Evolutionary conservation across 1,139 yeast species (phyloP).

Genomic region (Debaryomycetaceae sp.): DNA sequence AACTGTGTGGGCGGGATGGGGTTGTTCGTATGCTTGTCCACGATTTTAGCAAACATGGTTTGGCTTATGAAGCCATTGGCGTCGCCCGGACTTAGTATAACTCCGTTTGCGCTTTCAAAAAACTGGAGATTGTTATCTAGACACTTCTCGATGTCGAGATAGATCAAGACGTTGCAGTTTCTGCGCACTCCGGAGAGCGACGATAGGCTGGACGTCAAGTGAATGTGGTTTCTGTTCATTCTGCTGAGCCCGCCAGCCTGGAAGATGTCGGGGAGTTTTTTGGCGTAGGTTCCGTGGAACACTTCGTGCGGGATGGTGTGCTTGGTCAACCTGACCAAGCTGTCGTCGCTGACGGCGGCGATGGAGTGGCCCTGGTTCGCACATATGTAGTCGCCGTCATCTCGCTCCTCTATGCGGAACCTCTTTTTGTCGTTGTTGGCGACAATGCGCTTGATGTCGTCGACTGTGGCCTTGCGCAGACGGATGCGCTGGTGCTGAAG

Average conservation of each 20-base stretch:
- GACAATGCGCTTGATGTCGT: constrained; percentile 63
- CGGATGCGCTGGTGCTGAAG: constrained; percentile 59
- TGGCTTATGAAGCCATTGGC: constrained; percentile 47
- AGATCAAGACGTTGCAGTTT: constrained; percentile 59
- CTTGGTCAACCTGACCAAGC: constrained; percentile 27
- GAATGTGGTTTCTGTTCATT: constrained; percentile 84
- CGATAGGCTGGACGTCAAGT: constrained; percentile 45
- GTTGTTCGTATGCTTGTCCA: constrained; percentile 13
- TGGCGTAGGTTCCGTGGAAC: constrained; percentile 77
- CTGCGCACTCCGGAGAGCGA: constrained; percentile 69
- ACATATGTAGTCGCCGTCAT: constrained; percentile 45
- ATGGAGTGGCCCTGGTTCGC: constrained; percentile 95
- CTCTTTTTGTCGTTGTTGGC: constrained; percentile 66
- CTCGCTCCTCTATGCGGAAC: constrained; percentile 40
- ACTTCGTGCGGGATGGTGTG: constrained; percentile 30
- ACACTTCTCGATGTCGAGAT: constrained; percentile 51
- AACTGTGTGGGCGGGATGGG: neutral
- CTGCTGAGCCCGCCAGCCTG: constrained; percentile 54
- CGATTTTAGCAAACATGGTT: constrained; percentile 40
- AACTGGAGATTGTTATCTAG: constrained; percentile 49
- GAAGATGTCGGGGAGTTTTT: constrained; percentile 48
- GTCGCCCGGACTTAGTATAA: constrained; percentile 66
- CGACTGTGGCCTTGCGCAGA: constrained; percentile 47
- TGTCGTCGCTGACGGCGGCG: constrained; percentile 35
- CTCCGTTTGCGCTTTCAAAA: constrained; percentile 68